phyloP scores from a whole-genome alignment of 352 stramenopile species.

The Pythium monospermum region DNA sequence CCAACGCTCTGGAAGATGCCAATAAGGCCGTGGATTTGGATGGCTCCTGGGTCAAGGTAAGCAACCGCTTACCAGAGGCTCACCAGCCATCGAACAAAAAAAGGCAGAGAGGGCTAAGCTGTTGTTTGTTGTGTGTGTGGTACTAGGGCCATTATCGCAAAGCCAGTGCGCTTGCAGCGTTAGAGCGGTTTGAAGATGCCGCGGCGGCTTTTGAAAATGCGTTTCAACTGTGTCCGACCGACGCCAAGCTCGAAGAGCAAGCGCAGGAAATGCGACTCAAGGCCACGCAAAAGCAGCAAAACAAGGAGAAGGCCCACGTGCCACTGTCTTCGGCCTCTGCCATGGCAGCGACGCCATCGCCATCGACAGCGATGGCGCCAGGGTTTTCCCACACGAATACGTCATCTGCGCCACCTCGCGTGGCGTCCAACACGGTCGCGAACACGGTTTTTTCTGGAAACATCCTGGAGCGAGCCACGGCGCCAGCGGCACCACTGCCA shows the following conservation, averaged over 20 bases:
- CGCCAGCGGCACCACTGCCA: constrained; percentile 15
- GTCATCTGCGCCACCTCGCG: constrained; percentile 7
- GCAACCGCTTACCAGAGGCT: neutral
- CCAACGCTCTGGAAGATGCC: constrained; percentile 58
- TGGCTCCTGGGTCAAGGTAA: constrained; percentile 71
- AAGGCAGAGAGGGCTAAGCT: too few relatives aligned
- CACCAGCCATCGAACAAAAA: too few relatives aligned
- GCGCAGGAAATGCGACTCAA: constrained; percentile 49
- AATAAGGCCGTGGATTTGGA: constrained; percentile 57
- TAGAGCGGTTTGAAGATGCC: constrained; percentile 61
- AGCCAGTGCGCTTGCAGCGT: constrained; percentile 54
- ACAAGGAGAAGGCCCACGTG: constrained; percentile 18
- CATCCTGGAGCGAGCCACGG: constrained; percentile 61
- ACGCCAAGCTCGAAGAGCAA: constrained; percentile 58
- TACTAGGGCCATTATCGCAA: constrained; percentile 72
- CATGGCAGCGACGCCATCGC: neutral
- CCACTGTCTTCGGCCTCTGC: too few relatives aligned
- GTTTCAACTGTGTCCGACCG: constrained; percentile 60
- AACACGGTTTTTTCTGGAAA: constrained; percentile 61
- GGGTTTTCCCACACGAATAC: too few relatives aligned
- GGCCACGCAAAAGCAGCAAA: neutral
- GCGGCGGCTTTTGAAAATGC: constrained; percentile 63
- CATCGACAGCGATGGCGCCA: neutral
- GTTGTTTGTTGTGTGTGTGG: neutral
- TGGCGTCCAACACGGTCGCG: constrained; percentile 17